Conservation (phyloP, 768 basidiomycete species). For the Tulasnella sp. region DNA sequence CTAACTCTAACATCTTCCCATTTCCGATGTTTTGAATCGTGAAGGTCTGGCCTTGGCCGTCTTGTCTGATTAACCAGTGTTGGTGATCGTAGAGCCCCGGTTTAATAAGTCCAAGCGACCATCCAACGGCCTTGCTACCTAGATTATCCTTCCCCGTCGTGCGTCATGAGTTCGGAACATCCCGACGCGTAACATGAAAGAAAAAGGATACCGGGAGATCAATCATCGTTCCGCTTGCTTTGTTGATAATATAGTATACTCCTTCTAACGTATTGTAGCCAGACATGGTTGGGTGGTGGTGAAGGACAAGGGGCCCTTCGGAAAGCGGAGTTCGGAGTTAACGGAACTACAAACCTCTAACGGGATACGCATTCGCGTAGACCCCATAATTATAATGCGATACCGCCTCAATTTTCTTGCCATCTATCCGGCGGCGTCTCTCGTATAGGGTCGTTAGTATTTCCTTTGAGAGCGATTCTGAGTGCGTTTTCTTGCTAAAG, state of each 20-base stretch:
- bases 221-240: neutral
- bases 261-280: neutral
- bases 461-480: neutral
- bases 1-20: neutral
- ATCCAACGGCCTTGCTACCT: neutral
- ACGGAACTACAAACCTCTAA: too few species aligned
- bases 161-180: neutral
- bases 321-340: too few species aligned
- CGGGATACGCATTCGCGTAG: too few species aligned
- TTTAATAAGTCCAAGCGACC: neutral
- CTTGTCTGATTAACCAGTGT: neutral
- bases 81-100: neutral
- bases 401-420: neutral
- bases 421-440: constrained; percentile 11
- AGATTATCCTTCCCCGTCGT: neutral
- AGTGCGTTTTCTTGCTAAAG: neutral
- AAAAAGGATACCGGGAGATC: neutral
- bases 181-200: neutral
- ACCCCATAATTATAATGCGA: too few species aligned
- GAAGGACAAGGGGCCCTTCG: too few species aligned
- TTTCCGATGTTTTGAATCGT: neutral
- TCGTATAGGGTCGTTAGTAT: constrained; percentile 11
- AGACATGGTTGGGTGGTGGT: too few species aligned
- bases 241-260: neutral
- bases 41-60: neutral